Evolutionary conservation across 148 eudicot species (phyloP).

Genomic region (Camellia granthamiana): DNA sequence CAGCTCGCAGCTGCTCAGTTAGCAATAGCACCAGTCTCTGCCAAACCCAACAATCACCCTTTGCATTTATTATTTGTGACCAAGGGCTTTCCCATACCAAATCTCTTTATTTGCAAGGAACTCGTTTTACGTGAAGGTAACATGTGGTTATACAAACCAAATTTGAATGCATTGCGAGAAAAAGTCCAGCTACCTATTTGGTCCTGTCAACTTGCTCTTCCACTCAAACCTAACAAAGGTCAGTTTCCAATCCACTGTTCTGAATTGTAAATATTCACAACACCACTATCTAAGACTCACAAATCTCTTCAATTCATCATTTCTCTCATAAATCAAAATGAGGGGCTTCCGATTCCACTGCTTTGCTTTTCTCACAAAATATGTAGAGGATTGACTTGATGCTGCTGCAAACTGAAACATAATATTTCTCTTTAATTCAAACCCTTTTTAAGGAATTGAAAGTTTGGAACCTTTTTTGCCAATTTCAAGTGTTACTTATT

Average conservation of each 20-base stretch:
- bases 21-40: slow-evolving; percentile 32
- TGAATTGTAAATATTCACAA: no score
- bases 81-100: slow-evolving; percentile 66
- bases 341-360: no score
- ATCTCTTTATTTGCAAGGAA: slow-evolving; percentile 69
- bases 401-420: no score
- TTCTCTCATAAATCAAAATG: no score
- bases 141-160: slow-evolving; percentile 67
- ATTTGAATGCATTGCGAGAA: slow-evolving; percentile 42
- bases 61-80: slow-evolving; percentile 62
- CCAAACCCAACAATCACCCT: slow-evolving; percentile 41
- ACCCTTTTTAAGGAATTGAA: no score
- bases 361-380: no score
- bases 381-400: no score
- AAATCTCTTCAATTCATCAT: no score
- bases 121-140: slow-evolving; percentile 53
- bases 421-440: no score
- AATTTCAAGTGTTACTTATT: no score
- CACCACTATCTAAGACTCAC: no score
- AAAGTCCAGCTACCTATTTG: slow-evolving; percentile 82
- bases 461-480: no score
- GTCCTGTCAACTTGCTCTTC: slow-evolving; percentile 80
- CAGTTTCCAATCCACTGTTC: background rate
- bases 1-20: slow-evolving; percentile 65
- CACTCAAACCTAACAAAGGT: slow-evolving; percentile 51